Base-by-base conservation (phyloP, 805 yeast genomes). In the Ogataea ramenticola region DNA sequence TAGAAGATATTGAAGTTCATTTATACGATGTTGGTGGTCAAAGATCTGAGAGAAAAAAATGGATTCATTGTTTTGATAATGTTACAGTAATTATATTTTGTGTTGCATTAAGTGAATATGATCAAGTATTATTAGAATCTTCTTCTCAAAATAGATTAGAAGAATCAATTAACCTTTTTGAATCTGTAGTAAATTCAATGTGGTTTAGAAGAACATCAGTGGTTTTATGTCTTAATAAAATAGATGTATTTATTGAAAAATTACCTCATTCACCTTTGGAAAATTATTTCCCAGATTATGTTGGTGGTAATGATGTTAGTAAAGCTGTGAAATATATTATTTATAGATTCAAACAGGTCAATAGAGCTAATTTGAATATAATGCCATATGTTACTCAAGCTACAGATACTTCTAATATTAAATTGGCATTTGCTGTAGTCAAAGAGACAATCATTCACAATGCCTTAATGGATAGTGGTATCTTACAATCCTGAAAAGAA, bases 11-110 rank as follows among this genome's bases (percentile, higher is more conserved):
- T 35, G 73, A 74, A 53, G 66, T 82, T 41, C 86, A 80, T 54
- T 70, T 83, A 53, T 80, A 70, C 57, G 97, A 90, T 62, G 96
- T 90, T 40, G 97, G 97, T 49, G 97, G 97, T 1, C 99, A 93
- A 64, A 72, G 99, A 55, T 80, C 95, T 3, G 99, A 93, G 67
- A 80, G 99, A 43, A 86, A 86, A 57, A 91, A 93, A 64, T 93
- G 99, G 99, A 89, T 93, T 49, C 95, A 93, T 64, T 87, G 96
- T 58, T 93, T 93, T 56, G 96, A 89, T 62, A 88, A 89, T 54
- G 96, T 90, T 30, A 85, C 96, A 0, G 71, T 86, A 39, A 83
- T 90, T 41, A 86, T 90, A 47, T 90, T 89, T 60, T 89, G 96
- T 62, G 96, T 89, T 20, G 89, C 97, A 0, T 65, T 90, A 43